Evolutionary conservation across 768 basidiomycete genomes (phyloP).

Genomic region (Zangia roseola): DNA sequence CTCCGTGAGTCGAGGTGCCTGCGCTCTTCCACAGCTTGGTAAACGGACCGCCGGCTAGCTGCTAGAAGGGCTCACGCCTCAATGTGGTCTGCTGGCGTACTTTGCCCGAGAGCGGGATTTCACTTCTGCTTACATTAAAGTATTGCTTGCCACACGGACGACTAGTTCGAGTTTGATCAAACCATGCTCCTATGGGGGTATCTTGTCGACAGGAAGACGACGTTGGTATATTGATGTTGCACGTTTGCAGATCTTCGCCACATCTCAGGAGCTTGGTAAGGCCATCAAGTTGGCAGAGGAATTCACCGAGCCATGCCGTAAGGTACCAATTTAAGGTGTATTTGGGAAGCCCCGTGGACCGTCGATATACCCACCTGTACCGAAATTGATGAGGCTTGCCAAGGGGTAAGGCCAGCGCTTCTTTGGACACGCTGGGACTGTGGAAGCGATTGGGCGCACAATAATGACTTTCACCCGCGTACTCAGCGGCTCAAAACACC

Average conservation of each 20-base stretch:
- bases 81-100: slow-evolving; percentile 6
- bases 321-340: not conserved
- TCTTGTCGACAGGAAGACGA: too few relatives aligned
- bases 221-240: not conserved
- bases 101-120: not conserved
- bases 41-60: slow-evolving; percentile 12
- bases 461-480: slow-evolving; percentile 1
- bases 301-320: not conserved
- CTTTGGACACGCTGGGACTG: not conserved
- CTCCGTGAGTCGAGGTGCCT: not conserved
- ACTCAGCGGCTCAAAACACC: not conserved
- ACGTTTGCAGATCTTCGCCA: not conserved
- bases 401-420: slow-evolving; percentile 7
- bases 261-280: slow-evolving; percentile 3
- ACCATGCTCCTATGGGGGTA: too few relatives aligned
- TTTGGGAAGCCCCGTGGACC: not conserved
- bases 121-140: not conserved
- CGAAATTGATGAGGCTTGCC: not conserved
- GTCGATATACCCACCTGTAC: slow-evolving; percentile 11
- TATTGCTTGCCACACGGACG: slow-evolving; percentile 9
- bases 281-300: too few relatives aligned
- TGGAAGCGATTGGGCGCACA: not conserved
- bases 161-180: not conserved
- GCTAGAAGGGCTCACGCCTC: slow-evolving; percentile 1
- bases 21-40: slow-evolving; percentile 25